These are phyloP conservation scores for Coleophoma eucalyptorum DNA, from an alignment of 2,329 filamentous ascomycete genomes.

Conservation along the genomic window DNA sequence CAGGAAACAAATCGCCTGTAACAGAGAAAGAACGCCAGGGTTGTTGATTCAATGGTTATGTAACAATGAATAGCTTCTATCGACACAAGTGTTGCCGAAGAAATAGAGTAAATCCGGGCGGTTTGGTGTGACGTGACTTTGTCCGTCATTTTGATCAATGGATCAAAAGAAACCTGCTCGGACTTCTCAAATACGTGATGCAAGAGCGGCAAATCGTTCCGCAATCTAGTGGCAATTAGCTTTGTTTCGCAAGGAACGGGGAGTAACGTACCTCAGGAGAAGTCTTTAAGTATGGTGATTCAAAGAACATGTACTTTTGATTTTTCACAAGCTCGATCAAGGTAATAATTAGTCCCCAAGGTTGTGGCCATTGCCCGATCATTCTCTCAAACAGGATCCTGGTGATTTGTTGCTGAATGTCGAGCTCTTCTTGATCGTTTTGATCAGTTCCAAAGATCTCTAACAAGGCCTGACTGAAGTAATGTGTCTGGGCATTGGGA, in stretches of 20 bases:
- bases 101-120: conserved; percentile 1
- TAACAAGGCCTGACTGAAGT: conserved; percentile 83
- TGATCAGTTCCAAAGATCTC: conserved; percentile 79
- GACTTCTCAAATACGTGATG: conserved; percentile 1
- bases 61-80: conserved; percentile 19
- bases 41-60: conserved; percentile 23
- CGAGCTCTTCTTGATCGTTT: conserved; percentile 69
- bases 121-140: background rate
- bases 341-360: conserved; percentile 90
- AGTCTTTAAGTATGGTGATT: conserved; percentile 86
- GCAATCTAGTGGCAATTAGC: conserved; percentile 20
- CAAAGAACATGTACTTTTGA: conserved; percentile 86
- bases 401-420: conserved; percentile 87
- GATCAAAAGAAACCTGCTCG: too few species aligned
- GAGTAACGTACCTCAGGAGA: conserved; percentile 68
- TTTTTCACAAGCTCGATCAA: conserved; percentile 90
- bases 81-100: background rate
- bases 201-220: conserved; percentile 25
- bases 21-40: conserved; percentile 24
- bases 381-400: conserved; percentile 85
- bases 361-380: conserved; percentile 85
- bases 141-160: conserved; percentile 5
- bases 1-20: conserved; percentile 25
- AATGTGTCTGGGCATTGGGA: conserved; percentile 85
- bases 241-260: background rate